phyloP scores from a whole-genome alignment of 2,329 filamentous ascomycete species.

The Beauveria sp. region DNA sequence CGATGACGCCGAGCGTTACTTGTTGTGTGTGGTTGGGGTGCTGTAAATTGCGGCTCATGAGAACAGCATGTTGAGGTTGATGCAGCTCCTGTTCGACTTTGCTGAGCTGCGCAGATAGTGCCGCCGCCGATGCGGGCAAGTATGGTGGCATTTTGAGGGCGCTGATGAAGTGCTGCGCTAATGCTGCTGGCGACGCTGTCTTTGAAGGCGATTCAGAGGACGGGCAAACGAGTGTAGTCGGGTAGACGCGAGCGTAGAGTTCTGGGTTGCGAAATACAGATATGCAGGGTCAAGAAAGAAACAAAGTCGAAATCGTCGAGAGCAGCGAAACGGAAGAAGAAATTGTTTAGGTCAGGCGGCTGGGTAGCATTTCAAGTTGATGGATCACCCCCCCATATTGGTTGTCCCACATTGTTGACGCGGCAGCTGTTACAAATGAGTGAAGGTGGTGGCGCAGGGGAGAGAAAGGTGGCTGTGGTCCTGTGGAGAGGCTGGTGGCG shows the following conservation, averaged over 20 bases:
- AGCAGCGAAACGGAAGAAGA: background rate
- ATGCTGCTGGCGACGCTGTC: background rate
- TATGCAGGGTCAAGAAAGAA: background rate
- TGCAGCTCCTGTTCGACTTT: background rate
- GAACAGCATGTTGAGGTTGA: slow-evolving; percentile 11
- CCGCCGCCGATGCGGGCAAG: background rate
- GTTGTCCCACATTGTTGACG: slow-evolving; percentile 5
- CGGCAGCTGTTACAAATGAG: slow-evolving; percentile 1
- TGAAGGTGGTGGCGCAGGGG: background rate
- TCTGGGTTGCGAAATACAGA: background rate
- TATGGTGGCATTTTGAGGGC: background rate
- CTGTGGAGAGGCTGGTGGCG: slow-evolving; percentile 6
- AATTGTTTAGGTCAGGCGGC: slow-evolving; percentile 2
- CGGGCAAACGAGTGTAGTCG: background rate
- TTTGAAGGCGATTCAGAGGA: background rate
- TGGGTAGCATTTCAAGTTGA: background rate
- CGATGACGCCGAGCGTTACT: slow-evolving; percentile 65
- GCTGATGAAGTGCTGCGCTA: background rate
- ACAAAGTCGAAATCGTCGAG: background rate
- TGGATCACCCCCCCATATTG: background rate
- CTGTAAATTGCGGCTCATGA: slow-evolving; percentile 45
- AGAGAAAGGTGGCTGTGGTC: background rate
- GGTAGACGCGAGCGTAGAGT: background rate
- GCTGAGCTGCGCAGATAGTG: background rate
- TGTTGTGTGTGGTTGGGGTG: slow-evolving; percentile 60